phyloP scores from a whole-genome alignment of 2,329 filamentous ascomycete species.

The Mycogone perniciosa region DNA sequence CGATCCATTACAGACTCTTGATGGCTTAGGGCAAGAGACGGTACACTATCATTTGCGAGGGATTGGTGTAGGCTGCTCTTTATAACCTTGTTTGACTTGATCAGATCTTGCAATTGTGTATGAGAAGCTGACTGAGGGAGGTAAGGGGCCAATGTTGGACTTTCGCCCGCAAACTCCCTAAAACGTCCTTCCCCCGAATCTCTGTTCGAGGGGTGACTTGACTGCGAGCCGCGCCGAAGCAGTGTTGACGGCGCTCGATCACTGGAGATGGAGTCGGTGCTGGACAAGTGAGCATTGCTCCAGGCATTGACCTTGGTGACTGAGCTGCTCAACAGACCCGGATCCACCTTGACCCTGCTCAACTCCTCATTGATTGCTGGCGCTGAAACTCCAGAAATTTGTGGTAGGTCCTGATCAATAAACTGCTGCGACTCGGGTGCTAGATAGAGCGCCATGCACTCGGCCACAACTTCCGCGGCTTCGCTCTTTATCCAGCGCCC shows the following conservation, averaged over 20 bases:
- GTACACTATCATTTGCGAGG: constrained; percentile 51
- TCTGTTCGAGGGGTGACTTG: constrained; percentile 43
- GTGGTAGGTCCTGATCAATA: constrained; percentile 19
- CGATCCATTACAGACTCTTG: constrained; percentile 41
- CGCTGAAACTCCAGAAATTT: constrained; percentile 16
- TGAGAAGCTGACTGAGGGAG: constrained; percentile 43
- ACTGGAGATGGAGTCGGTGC: constrained; percentile 37
- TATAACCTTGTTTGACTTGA: constrained; percentile 53
- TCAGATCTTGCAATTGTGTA: constrained; percentile 53
- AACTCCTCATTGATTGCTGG: constrained; percentile 24
- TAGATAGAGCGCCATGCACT: constrained; percentile 65
- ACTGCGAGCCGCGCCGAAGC: constrained; percentile 40
- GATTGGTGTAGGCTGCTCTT: constrained; percentile 51
- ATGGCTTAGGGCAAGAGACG: constrained; percentile 46
- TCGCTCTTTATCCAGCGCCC: constrained; percentile 76
- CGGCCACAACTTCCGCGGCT: constrained; percentile 70
- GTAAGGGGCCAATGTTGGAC: constrained; percentile 55
- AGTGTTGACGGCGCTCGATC: constrained; percentile 31
- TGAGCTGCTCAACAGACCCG: constrained; percentile 36
- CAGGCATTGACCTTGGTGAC: constrained; percentile 38
- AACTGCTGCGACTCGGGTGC: constrained; percentile 22
- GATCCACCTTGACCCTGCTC: constrained; percentile 29
- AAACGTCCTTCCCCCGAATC: constrained; percentile 36
- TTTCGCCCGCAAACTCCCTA: constrained; percentile 43
- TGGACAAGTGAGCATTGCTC: constrained; percentile 48